These are phyloP conservation scores for Cryptococcus hybrid DNA, from an alignment of 1,284 basidiomycete genomes.

Conservation along the genomic window DNA sequence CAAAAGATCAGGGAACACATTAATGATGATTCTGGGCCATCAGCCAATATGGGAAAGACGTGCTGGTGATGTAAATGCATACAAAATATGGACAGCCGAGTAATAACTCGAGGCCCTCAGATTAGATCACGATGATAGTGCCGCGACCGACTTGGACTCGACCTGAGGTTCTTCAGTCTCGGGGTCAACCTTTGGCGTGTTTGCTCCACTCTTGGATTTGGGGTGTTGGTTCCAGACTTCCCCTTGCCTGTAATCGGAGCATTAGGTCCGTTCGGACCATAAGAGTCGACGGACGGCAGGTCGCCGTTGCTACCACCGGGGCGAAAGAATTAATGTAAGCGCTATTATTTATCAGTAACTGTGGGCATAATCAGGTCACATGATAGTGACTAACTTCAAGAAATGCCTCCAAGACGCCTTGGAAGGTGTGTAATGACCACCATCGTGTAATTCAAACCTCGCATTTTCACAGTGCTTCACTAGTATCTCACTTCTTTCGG, in stretches of 20 bases:
- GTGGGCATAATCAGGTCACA: background rate
- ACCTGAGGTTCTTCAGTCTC: too few species aligned
- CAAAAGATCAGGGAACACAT: too few species aligned
- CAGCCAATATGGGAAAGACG: too few species aligned
- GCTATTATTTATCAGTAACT: conserved; percentile 12
- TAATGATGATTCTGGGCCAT: too few species aligned
- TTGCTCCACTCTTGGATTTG: conserved; percentile 2
- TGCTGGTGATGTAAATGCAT: too few species aligned
- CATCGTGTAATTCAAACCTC: conserved; percentile 49
- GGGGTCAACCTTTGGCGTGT: background rate
- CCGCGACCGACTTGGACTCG: too few species aligned
- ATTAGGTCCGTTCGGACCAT: conserved; percentile 33
- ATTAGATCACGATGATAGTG: too few species aligned
- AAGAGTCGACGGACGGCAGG: conserved; percentile 32
- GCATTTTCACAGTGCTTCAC: conserved; percentile 57
- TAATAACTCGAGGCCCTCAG: too few species aligned
- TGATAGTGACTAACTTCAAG: conserved; percentile 36
- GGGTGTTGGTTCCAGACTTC: conserved; percentile 12
- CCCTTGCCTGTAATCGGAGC: conserved; percentile 7
- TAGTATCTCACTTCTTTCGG: conserved; percentile 65
- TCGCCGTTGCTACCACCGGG: conserved; percentile 43
- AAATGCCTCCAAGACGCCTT: conserved; percentile 50
- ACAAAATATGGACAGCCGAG: too few species aligned
- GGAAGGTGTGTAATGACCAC: conserved; percentile 47
- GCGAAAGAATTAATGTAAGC: conserved; percentile 48